Evolutionary conservation across 2,329 filamentous ascomycete species (phyloP).

Genomic region (Colletotrichum ledebouriae): DNA sequence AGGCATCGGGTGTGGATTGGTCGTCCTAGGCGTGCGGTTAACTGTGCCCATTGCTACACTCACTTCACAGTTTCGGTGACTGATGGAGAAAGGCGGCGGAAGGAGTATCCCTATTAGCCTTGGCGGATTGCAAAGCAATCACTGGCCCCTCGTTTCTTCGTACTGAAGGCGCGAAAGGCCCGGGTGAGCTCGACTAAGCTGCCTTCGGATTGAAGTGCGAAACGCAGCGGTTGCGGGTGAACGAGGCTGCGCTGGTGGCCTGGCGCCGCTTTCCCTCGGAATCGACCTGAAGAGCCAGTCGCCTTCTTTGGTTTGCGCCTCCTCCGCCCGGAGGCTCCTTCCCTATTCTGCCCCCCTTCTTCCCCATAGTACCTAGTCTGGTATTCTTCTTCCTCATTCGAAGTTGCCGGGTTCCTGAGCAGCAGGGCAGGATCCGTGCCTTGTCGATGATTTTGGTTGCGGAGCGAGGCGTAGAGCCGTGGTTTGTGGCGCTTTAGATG

Average conservation of each 20-base stretch:
- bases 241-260: conserved; percentile 32
- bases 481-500: no score
- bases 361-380: no score
- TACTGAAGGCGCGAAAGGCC: background rate
- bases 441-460: conserved; percentile 1
- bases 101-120: background rate
- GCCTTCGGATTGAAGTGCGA: conserved; percentile 23
- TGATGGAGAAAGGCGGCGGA: background rate
- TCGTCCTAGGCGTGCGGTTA: background rate
- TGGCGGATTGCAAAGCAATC: no score
- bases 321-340: background rate
- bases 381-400: no score
- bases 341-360: background rate
- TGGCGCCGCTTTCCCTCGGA: conserved; percentile 9
- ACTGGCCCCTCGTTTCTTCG: no score
- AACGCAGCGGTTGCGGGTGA: conserved; percentile 5
- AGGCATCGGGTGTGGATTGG: background rate
- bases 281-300: conserved; percentile 24
- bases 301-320: conserved; percentile 14
- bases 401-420: background rate
- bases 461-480: no score
- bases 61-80: no score
- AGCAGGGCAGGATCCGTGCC: conserved; percentile 16
- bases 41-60: background rate
- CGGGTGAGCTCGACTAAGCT: conserved; percentile 14